Evolutionary conservation across 352 stramenopile species (phyloP), one percentile per base, ranked within the genome.

Genomic region (Phytophthora meadii): DNA sequence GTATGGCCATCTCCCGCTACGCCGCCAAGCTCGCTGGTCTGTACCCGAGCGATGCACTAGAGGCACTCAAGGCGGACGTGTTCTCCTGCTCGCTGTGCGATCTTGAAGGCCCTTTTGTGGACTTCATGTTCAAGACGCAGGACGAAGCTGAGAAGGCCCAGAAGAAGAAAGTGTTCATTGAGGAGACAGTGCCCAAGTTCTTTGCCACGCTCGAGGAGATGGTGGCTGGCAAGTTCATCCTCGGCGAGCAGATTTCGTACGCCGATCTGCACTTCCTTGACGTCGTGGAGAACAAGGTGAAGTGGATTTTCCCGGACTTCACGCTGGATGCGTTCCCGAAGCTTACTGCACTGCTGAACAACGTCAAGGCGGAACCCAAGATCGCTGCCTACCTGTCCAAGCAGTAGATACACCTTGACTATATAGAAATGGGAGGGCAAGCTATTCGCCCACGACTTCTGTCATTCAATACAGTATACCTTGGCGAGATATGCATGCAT

Each of bases 141-240:
- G 82, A 88, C 44, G 76, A 82, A 30, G 15, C 54, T 0, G 53
- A 57, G 32, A 82, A 84, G 66, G 70, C 62, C 2, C 64, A 75
- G 39, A 81, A 82, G 53, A 80, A 65, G 41, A 77, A 83, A 42
- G 59, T 44, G 27, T 74, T 81, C 44, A 34, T 81, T 2, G 65
- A 79, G n/a, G 69, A 84, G 42, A 70, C 57, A 22, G 36, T 83
- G 10, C 77, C 79, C 5, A 73, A 70, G 56, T 41, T 50, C 1
- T 53, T 94, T 22, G 41, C 30, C 6, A 46, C 62, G 27, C 53
- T 92, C 1, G 79, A 92, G 62, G 68, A 55, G 28, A 39, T 76
- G 19, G 66, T 91, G n/a, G 24, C 65, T 17, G 81, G 78, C 28
- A 74, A 72, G 51, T 91, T 83, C 53, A 72, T 92, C 52, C 56